Percentiles rank a stretch among this genome's conserved stretches.
These are phyloP conservation scores for Sporothrix dimorphospora DNA, from an alignment of 2,329 filamentous ascomycete genomes.

Conservation along the genomic window DNA sequence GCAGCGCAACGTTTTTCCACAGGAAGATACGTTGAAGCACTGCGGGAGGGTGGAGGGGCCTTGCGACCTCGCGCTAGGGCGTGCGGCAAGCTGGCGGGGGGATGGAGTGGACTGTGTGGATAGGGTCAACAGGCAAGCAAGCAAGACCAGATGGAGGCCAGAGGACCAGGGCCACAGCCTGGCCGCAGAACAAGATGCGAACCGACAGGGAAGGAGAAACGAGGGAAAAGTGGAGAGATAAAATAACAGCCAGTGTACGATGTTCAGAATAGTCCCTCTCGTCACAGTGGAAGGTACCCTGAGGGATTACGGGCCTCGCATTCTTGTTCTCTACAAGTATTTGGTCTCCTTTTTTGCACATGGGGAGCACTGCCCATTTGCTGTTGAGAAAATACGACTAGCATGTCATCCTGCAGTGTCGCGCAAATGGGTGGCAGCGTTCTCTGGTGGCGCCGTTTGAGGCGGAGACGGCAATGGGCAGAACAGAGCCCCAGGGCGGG, in stretches of 20 bases:
- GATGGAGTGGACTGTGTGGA: conserved; percentile 6
- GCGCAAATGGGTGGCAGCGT: not conserved
- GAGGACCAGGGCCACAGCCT: conserved; percentile 3
- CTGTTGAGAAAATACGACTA: not conserved
- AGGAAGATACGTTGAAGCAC: not conserved
- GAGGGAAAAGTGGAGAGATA: not conserved
- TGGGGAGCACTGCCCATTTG: too few species aligned
- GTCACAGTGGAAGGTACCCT: not conserved
- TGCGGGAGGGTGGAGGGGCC: not conserved
- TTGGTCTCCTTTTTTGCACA: not conserved
- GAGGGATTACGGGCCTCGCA: not conserved
- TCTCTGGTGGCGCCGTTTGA: not conserved
- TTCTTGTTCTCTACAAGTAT: too few species aligned
- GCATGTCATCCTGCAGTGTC: not conserved
- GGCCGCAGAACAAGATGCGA: not conserved
- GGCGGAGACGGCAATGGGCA: conserved; percentile 17
- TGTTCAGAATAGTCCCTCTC: not conserved
- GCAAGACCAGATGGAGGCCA: not conserved
- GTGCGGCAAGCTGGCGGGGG: not conserved
- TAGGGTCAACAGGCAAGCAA: not conserved
- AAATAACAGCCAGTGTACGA: not conserved
- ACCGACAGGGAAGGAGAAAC: not conserved
- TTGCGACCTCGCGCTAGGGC: not conserved
- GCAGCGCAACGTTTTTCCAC: not conserved
- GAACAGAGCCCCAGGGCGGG: conserved; percentile 23